phyloP scores from a whole-genome alignment of 1,284 basidiomycete species.

The Hymenochaete sp. region DNA sequence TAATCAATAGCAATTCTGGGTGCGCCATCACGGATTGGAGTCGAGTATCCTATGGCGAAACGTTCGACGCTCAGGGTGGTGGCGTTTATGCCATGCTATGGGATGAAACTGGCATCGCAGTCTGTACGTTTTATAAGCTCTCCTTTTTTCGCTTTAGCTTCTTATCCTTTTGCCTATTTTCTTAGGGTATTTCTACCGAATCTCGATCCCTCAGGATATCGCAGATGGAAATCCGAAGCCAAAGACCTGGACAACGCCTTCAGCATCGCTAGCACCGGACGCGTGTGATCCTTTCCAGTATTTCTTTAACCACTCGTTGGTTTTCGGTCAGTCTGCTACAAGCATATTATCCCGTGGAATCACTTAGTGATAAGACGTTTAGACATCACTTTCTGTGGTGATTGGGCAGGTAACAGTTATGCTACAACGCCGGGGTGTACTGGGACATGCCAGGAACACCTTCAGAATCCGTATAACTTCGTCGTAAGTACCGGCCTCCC shows the following conservation, averaged over 20 bases:
- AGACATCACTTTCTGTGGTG: constrained; percentile 81
- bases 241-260: constrained; percentile 53
- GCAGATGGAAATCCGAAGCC: constrained; percentile 44
- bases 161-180: neutral
- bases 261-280: constrained; percentile 47
- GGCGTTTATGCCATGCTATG: constrained; percentile 74
- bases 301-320: constrained; percentile 55
- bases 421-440: constrained; percentile 57
- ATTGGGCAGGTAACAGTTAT: constrained; percentile 77
- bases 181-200: constrained; percentile 65
- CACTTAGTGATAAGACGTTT: neutral
- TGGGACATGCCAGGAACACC: constrained; percentile 55
- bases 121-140: constrained; percentile 46
- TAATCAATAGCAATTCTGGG: constrained; percentile 46
- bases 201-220: constrained; percentile 62
- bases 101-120: constrained; percentile 62
- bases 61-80: constrained; percentile 64
- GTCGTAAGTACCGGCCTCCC: constrained; percentile 18
- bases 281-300: constrained; percentile 50
- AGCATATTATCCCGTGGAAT: neutral
- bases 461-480: constrained; percentile 58
- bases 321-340: constrained; percentile 39
- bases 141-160: constrained; percentile 1
- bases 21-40: constrained; percentile 68
- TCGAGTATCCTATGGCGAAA: constrained; percentile 60